Evolutionary conservation across 441 rosid species (phyloP).

Genomic region (Aquilaria agallochum): DNA sequence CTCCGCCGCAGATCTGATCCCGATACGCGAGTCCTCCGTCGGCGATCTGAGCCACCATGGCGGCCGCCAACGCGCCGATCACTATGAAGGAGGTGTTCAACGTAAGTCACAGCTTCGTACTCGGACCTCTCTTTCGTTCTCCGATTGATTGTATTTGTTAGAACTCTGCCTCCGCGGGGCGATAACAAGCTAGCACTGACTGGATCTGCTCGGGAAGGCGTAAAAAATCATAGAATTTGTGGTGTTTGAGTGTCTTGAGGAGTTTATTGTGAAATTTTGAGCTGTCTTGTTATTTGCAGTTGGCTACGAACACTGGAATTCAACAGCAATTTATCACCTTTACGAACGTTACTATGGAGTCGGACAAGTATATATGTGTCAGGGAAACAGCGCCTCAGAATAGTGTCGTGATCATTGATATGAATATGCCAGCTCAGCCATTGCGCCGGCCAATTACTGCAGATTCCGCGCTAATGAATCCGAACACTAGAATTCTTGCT

Average conservation of each 20-base stretch:
- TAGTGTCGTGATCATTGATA: slow-evolving; percentile 90
- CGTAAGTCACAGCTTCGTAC: slow-evolving; percentile 34
- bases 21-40: slow-evolving; percentile 23
- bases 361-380: slow-evolving; percentile 59
- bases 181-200: slow-evolving; percentile 7
- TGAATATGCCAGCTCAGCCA: slow-evolving; percentile 97
- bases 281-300: slow-evolving; percentile 32
- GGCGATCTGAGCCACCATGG: slow-evolving; percentile 56
- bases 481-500: slow-evolving; percentile 86
- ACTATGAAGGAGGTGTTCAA: slow-evolving; percentile 63
- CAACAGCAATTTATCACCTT: slow-evolving; percentile 84
- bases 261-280: slow-evolving; percentile 21
- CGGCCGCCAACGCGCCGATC: slow-evolving; percentile 67
- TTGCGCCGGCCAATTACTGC: slow-evolving; percentile 95
- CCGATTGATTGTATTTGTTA: slow-evolving; percentile 1
- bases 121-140: slow-evolving; percentile 2
- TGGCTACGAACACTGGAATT: slow-evolving; percentile 69
- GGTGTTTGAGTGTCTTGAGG: slow-evolving; percentile 8
- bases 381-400: slow-evolving; percentile 97
- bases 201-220: slow-evolving; percentile 28
- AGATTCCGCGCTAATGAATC: slow-evolving; percentile 98
- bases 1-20: slow-evolving; percentile 48
- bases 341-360: slow-evolving; percentile 82
- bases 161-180: slow-evolving; percentile 20
- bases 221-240: slow-evolving; percentile 17